phyloP scores from a whole-genome alignment of 2,329 filamentous ascomycete species.

The Ceratocystis harringtonii region DNA sequence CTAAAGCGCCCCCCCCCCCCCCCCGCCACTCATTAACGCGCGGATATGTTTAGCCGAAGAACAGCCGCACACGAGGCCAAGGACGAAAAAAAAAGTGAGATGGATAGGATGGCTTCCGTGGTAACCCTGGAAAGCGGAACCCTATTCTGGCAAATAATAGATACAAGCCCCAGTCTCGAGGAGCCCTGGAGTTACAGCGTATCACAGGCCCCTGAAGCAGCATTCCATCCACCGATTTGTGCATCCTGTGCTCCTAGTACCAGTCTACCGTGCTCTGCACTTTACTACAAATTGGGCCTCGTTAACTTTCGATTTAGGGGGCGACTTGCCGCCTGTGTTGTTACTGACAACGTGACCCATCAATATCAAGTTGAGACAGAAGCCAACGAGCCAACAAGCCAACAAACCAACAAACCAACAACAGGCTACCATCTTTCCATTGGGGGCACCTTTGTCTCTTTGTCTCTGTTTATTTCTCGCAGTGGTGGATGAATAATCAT shows the following conservation, averaged over 20 bases:
- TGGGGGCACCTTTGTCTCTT: too few species aligned
- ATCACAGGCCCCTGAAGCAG: not conserved
- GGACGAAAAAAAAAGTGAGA: not conserved
- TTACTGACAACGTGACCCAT: conserved; percentile 3
- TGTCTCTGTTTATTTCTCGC: too few species aligned
- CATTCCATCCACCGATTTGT: not conserved
- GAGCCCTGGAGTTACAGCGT: not conserved
- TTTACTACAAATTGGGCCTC: not conserved
- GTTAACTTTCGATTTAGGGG: not conserved
- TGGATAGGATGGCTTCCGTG: not conserved
- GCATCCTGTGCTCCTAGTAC: not conserved
- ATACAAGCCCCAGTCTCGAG: not conserved
- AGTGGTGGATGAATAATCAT: too few species aligned
- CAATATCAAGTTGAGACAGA: not conserved
- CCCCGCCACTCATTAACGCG: not conserved
- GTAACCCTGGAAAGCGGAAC: not conserved
- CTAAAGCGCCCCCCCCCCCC: not conserved
- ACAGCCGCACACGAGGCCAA: not conserved
- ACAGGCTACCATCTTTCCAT: too few species aligned
- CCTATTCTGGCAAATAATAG: not conserved
- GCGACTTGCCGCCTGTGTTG: not conserved
- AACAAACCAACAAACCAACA: too few species aligned
- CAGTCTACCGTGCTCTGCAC: not conserved
- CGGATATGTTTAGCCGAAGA: not conserved
- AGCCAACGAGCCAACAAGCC: not conserved